A percentile compares a stretch with the other conserved stretches of the same genome.
These are phyloP conservation scores for Magnusiomyces suaveolens DNA, from an alignment of 1,139 yeast species.

Conservation along the genomic window DNA sequence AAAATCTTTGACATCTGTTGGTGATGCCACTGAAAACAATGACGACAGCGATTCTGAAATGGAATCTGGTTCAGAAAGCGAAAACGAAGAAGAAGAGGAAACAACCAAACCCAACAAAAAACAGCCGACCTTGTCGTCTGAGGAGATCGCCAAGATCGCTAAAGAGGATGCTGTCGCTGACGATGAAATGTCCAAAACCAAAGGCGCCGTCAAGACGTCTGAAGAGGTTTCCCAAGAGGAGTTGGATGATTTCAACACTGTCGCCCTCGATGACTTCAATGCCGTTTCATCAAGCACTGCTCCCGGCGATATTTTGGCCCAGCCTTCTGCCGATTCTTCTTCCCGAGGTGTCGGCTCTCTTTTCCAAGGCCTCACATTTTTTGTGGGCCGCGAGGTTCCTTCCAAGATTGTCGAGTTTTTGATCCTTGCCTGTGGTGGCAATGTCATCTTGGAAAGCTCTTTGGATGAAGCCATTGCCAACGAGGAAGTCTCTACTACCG, in stretches of 20 bases:
- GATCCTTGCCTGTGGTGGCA: conserved; percentile 81
- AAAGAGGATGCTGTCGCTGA: conserved; percentile 36
- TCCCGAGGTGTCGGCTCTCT: conserved; percentile 41
- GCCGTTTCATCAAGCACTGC: conserved; percentile 45
- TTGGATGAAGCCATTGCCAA: conserved; percentile 56
- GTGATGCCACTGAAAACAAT: conserved; percentile 23
- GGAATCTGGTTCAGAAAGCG: conserved; percentile 12
- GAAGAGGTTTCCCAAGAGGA: conserved; percentile 33
- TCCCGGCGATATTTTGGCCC: conserved; percentile 67
- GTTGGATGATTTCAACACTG: conserved; percentile 38
- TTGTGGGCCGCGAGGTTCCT: conserved; percentile 91
- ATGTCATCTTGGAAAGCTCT: conserved; percentile 75
- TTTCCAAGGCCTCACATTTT: conserved; percentile 69
- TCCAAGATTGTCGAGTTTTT: conserved; percentile 83
- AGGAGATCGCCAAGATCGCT: conserved; percentile 23
- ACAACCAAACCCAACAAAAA: conserved; percentile 18
- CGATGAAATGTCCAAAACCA: conserved; percentile 33
- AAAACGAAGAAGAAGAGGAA: conserved; percentile 13
- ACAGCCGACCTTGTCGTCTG: conserved; percentile 10
- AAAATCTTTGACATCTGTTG: conserved; percentile 33
- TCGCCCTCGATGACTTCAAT: conserved; percentile 61
- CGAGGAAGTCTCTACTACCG: conserved; percentile 25
- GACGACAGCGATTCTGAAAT: conserved; percentile 31
- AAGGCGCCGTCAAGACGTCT: conserved; percentile 22
- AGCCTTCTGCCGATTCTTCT: conserved; percentile 58